Conservation (phyloP, 1,139 yeast genomes). For the Yamadazyma mexicana region DNA sequence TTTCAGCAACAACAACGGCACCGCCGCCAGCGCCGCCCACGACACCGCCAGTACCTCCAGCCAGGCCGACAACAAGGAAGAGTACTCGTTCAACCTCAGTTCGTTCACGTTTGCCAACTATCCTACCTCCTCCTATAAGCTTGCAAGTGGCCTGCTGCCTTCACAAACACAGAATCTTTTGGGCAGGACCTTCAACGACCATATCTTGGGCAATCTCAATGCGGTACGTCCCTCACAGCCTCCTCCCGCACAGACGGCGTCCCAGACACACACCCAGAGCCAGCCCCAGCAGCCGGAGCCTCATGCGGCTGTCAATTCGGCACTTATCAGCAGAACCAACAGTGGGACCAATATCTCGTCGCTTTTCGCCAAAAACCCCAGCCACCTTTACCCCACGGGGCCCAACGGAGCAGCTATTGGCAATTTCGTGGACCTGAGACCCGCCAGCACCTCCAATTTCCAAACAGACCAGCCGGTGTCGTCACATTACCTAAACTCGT, state of each 20-base stretch:
- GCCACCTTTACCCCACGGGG: constrained; percentile 12
- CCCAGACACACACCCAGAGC: background rate
- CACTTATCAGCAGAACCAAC: constrained; percentile 8
- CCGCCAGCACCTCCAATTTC: background rate
- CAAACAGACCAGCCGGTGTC: constrained; percentile 2
- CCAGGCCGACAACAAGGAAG: constrained; percentile 15
- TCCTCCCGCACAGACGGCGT: background rate
- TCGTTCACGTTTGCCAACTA: constrained; percentile 28
- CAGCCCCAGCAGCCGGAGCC: background rate
- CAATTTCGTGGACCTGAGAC: constrained; percentile 6
- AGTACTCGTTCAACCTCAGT: constrained; percentile 36
- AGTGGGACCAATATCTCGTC: constrained; percentile 24
- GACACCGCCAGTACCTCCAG: constrained; percentile 23
- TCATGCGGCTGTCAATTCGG: too few relatives aligned
- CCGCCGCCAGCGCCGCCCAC: too few relatives aligned
- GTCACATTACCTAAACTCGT: constrained; percentile 25
- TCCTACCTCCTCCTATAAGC: constrained; percentile 1
- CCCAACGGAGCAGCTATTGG: constrained; percentile 6
- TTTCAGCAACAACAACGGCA: constrained; percentile 13
- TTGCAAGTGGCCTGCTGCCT: background rate
- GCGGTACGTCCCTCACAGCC: background rate
- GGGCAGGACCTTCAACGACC: background rate
- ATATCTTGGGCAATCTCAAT: background rate
- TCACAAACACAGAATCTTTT: background rate
- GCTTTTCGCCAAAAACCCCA: constrained; percentile 19